phyloP scores from a whole-genome alignment of 257 asterid genomes.

The Hygrophila difformis region DNA sequence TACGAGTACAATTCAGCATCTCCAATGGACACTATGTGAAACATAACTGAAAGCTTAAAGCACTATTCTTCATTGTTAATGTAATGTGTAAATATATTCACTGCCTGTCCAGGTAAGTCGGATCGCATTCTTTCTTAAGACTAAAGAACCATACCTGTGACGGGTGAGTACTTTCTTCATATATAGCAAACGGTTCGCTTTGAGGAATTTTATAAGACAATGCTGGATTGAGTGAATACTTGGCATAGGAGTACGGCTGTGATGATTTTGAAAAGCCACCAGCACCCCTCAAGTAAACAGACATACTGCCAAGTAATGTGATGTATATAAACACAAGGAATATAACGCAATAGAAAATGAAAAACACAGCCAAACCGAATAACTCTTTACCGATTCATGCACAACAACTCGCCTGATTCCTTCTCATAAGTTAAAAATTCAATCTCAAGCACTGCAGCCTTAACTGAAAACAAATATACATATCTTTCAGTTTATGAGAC shows the following conservation, averaged over 20 bases:
- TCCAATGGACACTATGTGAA: too few species aligned
- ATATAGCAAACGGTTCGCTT: slow-evolving; percentile 56
- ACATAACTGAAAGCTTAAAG: too few species aligned
- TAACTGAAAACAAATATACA: slow-evolving; percentile 41
- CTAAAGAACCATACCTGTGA: slow-evolving; percentile 49
- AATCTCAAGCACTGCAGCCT: slow-evolving; percentile 70
- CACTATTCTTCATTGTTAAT: too few species aligned
- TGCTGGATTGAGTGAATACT: slow-evolving; percentile 33
- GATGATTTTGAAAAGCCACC: slow-evolving; percentile 97
- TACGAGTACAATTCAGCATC: too few species aligned
- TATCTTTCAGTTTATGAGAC: neutral
- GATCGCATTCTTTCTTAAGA: too few species aligned
- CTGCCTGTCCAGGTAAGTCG: too few species aligned
- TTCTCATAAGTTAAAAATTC: slow-evolving; percentile 63
- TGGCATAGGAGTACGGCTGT: slow-evolving; percentile 64
- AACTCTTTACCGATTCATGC: slow-evolving; percentile 66
- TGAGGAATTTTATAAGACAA: slow-evolving; percentile 46
- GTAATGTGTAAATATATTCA: too few species aligned
- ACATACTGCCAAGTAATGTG: slow-evolving; percentile 30
- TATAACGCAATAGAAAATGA: neutral
- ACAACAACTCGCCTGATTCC: slow-evolving; percentile 58
- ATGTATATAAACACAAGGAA: slow-evolving; percentile 6
- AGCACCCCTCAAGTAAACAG: slow-evolving; percentile 75
- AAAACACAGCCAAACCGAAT: too few species aligned
- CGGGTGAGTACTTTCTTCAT: slow-evolving; percentile 72